Base-by-base conservation (phyloP, 805 yeast species). In the Millerozyma miso region DNA sequence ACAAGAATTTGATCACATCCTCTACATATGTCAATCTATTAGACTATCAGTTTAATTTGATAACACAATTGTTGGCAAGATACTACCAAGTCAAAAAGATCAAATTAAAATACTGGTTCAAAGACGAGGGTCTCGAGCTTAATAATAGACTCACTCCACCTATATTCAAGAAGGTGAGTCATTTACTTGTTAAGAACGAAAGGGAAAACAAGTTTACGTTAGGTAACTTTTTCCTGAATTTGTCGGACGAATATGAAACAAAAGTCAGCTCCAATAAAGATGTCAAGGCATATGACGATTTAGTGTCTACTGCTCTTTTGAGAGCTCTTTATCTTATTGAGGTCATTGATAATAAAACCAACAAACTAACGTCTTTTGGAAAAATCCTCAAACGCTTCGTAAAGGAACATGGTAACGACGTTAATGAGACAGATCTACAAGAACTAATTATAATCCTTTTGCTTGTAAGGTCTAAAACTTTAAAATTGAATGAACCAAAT, bases 51-150 rank as follows among this genome's bases (percentile, higher is more conserved):
- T 69, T 87, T 43, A 83, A 83, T 49, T 65, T 87, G 39, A 63
- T 90, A 17, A 79, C 95, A 13, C 81, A 79, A 51, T 76, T 83
- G 19, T 74, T 89, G 52, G 83, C 88, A 49, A 81, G 98, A 58
- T 91, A 87, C 63, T 88, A 81, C 59, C 97, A 90, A 58, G 83
- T 77, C 45, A 85, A 83, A 56, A 79, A 75, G 43, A 72, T 87
- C 32, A 65, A 72, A 35, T 76, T 76, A 19, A 59, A 65, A 14
- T 76, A 66, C 46, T 83, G 85, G 83, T 83, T 70, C 65, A 59
- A 60, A 36, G 73, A 79, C 48, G 58, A 66, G 45, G 53, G 35
- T 41, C 51, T 63, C 18, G 73, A 71, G 40, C 57, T 84, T 20
- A 73, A 72, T 15, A 81, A 77, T 50, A 73, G 83, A 51, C 53